Evolutionary conservation across 768 basidiomycete genomes (phyloP), one percentile per base, ranked within the genome.

Genomic region (Psilocybe cubensis): DNA sequence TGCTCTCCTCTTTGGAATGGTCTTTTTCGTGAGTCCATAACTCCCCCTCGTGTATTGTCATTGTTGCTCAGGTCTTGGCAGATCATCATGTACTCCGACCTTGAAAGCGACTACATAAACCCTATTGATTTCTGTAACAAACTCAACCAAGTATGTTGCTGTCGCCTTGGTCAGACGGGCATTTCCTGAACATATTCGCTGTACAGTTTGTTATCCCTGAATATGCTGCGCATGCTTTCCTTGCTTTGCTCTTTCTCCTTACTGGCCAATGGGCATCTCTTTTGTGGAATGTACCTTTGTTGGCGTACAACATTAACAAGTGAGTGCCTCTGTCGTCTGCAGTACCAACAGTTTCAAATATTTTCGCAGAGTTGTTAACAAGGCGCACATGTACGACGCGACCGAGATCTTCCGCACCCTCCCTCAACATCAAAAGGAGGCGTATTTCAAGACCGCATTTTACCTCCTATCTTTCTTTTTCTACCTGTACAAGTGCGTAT

Each of bases 71-170:
- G 38, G 42, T 52, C 45, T 25, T 54, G 20, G 38, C 52, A 98
- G 96, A 95, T 98, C 68, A 98, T 98, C 81, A 98, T 98, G 96
- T 98, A 97, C 81, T 97, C 94, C 24, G 96, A 98, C 79, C 80
- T 98, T 69, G 96, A 97, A 75, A 96, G 94, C 81, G 95, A 97
- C 82, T 98, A 98, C 78, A 96, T 98, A 80, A 98, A 98, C 75
- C 96, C 96, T 54, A 98, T 98, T 83, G 96, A 98, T 75, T 88
- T 98, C 40, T 98, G 96, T 77, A 98, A 98, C 80, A 98, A 97
- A 79, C 88, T 98, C 66, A 98, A 98, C 73, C 91, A 94, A 76
- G 96, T 96, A 59, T 42, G 80, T 74, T 23, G n/a, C 20, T 24
- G 24, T 41, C 4, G 21, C 25, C 18, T n/a, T 21, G 6, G 7